These are phyloP conservation scores for Malassezia slooffiae DNA, from an alignment of 1,284 basidiomycete genomes.

Conservation along the genomic window DNA sequence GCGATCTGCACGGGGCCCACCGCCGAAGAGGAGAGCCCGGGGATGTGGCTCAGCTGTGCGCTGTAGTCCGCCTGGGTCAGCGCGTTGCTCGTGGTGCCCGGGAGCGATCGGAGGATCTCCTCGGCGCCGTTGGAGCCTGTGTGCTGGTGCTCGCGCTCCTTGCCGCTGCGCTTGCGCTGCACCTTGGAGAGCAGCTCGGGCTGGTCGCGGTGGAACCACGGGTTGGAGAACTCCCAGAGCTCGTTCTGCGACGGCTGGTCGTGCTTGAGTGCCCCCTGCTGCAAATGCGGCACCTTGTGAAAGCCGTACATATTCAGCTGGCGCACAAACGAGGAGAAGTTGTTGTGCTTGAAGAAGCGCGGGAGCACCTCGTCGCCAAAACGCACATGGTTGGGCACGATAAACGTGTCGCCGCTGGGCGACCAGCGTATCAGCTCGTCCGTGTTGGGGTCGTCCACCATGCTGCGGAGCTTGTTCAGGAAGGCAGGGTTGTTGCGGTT, in stretches of 20 bases:
- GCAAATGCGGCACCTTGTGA: slow-evolving; percentile 61
- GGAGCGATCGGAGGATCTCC: slow-evolving; percentile 29
- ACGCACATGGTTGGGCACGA: slow-evolving; percentile 82
- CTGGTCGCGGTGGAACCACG: slow-evolving; percentile 76
- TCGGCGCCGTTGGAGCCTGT: too few relatives aligned
- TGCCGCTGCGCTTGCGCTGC: slow-evolving; percentile 55
- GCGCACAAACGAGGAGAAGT: slow-evolving; percentile 79
- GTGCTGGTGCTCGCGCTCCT: slow-evolving; percentile 22
- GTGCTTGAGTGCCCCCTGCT: slow-evolving; percentile 70
- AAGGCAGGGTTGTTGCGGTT: slow-evolving; percentile 61
- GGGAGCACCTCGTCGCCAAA: slow-evolving; percentile 65
- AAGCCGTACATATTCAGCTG: slow-evolving; percentile 66
- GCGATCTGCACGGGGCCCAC: slow-evolving; percentile 28
- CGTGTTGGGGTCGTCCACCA: slow-evolving; percentile 76
- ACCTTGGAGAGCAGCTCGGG: slow-evolving; percentile 83
- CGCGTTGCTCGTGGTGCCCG: slow-evolving; percentile 20
- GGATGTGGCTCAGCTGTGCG: slow-evolving; percentile 1
- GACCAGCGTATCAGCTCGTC: slow-evolving; percentile 81
- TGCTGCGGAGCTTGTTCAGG: slow-evolving; percentile 84
- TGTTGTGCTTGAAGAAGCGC: slow-evolving; percentile 48
- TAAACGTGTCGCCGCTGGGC: slow-evolving; percentile 76
- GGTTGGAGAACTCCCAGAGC: slow-evolving; percentile 85
- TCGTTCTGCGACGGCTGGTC: slow-evolving; percentile 57
- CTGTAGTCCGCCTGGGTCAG: slow-evolving; percentile 20
- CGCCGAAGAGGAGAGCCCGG: slow-evolving; percentile 1